Base-by-base conservation (phyloP, 2,329 filamentous ascomycete genomes). In the Trichocomaceae sp. region DNA sequence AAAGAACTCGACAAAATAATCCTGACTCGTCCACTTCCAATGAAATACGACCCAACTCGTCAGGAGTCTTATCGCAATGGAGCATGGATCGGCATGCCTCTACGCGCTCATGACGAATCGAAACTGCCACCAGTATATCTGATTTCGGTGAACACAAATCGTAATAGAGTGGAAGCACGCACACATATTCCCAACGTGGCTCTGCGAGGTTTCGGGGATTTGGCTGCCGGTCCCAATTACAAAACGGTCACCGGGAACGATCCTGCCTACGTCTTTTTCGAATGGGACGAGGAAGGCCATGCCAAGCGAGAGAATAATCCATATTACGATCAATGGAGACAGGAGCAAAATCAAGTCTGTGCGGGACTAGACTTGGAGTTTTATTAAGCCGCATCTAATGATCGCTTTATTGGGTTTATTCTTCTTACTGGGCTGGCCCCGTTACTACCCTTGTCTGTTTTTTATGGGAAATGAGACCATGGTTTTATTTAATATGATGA, bases 251-350 rank as follows among this genome's bases (percentile, higher is more conserved):
- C 61, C 6, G 57, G 61, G 26, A 50, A 62, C 7, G 56, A 61
- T 29, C 68, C 67, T 1, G 71, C 65, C 1, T 75, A 75, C 62
- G 69, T 74, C 4, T 71, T 68, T 54, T 75, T 75, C 55, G 68
- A 72, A 22, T 65, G 63, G 54, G 68, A 72, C 48, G 60, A 61
- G 2, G 64, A 72, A 29, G 65, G 67, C 1, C 63, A 59, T 35
- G 65, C 66, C 13, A 63, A 61, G 50, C 70, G 68, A 65, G 60
- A 61, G 13, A 57, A 59, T 15, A 73, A 71, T 54, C 61, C 65
- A 26, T 59, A 69, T 41, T 74, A 70, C 60, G 66, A 66, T 2
- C 56, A 65, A 23, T 75, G 72, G 72, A 65, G 69, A 54, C 61
- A 66, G 17, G 63, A 69, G 50, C 61, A 70, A 52, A 57, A 63